phyloP scores from a whole-genome alignment of 331 rosid genomes.

The Spiraea crenata region DNA sequence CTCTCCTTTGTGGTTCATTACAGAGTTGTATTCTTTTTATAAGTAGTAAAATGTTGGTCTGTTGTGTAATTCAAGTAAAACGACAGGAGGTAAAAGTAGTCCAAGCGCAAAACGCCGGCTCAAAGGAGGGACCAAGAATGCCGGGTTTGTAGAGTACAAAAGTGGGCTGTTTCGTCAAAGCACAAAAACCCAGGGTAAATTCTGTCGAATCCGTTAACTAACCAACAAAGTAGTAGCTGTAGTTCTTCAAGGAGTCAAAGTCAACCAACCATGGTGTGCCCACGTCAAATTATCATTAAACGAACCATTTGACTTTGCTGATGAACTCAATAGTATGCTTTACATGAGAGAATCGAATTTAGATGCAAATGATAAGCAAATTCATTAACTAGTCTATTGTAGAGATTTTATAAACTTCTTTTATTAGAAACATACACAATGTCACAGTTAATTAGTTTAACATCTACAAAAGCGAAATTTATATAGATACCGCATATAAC shows the following conservation, averaged over 20 bases:
- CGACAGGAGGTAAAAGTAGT: background rate
- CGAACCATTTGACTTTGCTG: conserved; percentile 7
- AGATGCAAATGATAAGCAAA: too few species aligned
- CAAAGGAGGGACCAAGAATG: background rate
- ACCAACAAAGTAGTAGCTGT: background rate
- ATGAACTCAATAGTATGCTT: too few species aligned
- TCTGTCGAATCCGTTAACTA: conserved; percentile 13
- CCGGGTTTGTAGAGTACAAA: conserved; percentile 15
- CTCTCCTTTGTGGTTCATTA: conserved; percentile 8
- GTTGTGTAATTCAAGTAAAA: background rate
- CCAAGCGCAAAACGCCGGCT: background rate
- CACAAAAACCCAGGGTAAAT: background rate
- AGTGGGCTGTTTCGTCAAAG: background rate
- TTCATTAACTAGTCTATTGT: too few species aligned
- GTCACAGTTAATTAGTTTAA: too few species aligned
- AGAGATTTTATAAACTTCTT: too few species aligned
- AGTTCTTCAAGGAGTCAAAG: background rate
- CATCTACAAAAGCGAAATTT: too few species aligned
- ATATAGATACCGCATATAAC: too few species aligned
- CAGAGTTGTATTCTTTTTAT: too few species aligned
- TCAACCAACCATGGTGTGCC: background rate
- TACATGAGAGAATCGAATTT: too few species aligned
- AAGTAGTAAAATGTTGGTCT: background rate
- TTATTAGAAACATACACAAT: too few species aligned
- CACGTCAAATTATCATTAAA: background rate